These are phyloP conservation scores for Verticillium albo-atrum DNA, from an alignment of 2,329 filamentous ascomycete species.

Conservation along the genomic window DNA sequence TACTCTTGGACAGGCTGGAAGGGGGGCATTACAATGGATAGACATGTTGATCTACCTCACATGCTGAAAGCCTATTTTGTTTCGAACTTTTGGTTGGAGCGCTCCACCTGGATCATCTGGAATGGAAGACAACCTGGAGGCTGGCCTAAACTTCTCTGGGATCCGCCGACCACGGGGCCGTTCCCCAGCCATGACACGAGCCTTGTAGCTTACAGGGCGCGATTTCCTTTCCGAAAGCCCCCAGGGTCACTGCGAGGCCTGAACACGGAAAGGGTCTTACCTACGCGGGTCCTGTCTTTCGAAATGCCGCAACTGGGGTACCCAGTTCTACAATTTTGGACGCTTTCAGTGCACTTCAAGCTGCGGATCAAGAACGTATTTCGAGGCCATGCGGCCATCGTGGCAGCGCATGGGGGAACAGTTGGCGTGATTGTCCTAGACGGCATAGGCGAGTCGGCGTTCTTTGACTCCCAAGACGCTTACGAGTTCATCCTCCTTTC, in stretches of 20 bases:
- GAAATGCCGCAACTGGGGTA: neutral
- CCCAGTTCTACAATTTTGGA: neutral
- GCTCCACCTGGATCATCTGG: no score
- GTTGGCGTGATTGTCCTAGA: no score
- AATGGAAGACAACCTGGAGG: neutral
- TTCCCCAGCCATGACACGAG: neutral
- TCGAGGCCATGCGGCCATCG: no score
- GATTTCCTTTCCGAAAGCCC: no score
- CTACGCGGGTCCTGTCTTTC: neutral
- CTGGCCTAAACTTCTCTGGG: neutral
- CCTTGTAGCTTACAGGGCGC: neutral
- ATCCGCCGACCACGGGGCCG: neutral
- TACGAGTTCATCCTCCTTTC: no score
- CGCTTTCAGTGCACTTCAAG: neutral
- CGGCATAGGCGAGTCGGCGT: no score
- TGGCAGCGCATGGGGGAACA: no score
- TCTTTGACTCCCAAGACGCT: no score
- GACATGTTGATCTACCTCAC: neutral
- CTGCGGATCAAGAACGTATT: no score
- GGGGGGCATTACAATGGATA: neutral
- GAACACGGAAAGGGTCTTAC: neutral
- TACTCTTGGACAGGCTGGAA: conserved; percentile 4
- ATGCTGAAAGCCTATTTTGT: no score
- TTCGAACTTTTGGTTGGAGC: no score
- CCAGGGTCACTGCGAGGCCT: no score